These are phyloP conservation scores for Fabrea salina DNA, from an alignment of 169 alveolate species.

Conservation along the genomic window DNA sequence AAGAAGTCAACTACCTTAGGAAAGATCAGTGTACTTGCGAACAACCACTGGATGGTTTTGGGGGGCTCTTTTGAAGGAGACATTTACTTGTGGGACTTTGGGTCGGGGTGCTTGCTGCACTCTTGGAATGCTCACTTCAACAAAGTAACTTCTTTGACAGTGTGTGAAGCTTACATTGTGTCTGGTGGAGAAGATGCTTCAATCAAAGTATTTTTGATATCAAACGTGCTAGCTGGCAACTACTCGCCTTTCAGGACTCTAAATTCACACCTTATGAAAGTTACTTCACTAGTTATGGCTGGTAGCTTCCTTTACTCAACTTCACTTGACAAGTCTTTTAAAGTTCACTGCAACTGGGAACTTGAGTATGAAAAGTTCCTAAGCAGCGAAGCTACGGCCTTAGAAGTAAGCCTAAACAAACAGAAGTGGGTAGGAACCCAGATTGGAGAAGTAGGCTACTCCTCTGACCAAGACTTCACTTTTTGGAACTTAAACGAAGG, in stretches of 20 bases:
- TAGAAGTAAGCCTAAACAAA: slow-evolving; percentile 11
- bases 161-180: not conserved
- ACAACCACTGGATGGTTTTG: not conserved
- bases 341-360: not conserved
- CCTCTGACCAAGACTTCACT: too few relatives aligned
- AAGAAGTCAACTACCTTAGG: not conserved
- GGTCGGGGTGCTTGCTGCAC: not conserved
- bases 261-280: not conserved
- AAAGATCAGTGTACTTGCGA: not conserved
- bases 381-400: not conserved
- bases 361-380: not conserved
- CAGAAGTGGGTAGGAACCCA: too few relatives aligned
- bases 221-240: not conserved
- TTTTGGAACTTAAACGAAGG: too few relatives aligned
- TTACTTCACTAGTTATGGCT: not conserved
- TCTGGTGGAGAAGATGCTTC: not conserved
- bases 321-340: not conserved
- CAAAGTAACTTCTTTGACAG: not conserved
- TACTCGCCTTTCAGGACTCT: not conserved
- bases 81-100: not conserved
- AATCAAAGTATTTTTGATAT: not conserved
- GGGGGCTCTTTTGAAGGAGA: not conserved
- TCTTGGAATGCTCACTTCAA: not conserved
- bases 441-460: too few relatives aligned
- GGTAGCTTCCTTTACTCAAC: not conserved